These are phyloP conservation scores for Volutella citrinella DNA, from an alignment of 2,329 filamentous ascomycete species.

Conservation along the genomic window DNA sequence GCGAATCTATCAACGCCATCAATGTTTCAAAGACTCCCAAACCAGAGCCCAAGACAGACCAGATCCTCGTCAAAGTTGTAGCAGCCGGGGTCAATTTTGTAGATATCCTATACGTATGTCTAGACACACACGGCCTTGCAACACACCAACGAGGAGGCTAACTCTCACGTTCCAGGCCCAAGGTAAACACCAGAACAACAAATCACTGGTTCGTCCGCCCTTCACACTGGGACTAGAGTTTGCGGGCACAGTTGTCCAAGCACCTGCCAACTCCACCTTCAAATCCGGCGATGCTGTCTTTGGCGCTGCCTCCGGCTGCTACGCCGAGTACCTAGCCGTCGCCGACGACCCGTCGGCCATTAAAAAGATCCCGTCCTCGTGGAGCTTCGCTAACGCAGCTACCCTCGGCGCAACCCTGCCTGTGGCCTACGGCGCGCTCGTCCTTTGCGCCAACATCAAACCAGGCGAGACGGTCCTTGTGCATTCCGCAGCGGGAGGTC, in stretches of 20 bases:
- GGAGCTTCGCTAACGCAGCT: slow-evolving; percentile 48
- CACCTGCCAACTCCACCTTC: slow-evolving; percentile 34
- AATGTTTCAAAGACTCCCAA: slow-evolving; percentile 20
- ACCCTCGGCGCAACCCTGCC: slow-evolving; percentile 51
- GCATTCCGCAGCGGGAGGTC: slow-evolving; percentile 52
- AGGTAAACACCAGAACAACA: slow-evolving; percentile 60
- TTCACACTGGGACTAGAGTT: slow-evolving; percentile 62
- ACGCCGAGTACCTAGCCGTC: slow-evolving; percentile 48
- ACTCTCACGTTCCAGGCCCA: slow-evolving; percentile 33
- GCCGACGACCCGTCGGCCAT: slow-evolving; percentile 30
- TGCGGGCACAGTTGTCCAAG: slow-evolving; percentile 46
- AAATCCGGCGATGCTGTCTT: slow-evolving; percentile 51
- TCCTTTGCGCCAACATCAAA: slow-evolving; percentile 37
- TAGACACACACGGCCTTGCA: too few species aligned
- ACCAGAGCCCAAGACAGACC: slow-evolving; percentile 13
- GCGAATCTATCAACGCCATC: slow-evolving; percentile 20
- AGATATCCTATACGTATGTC: slow-evolving; percentile 52
- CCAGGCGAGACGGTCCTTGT: slow-evolving; percentile 50
- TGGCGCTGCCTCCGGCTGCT: slow-evolving; percentile 49
- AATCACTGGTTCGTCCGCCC: slow-evolving; percentile 51
- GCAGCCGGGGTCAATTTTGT: slow-evolving; percentile 59
- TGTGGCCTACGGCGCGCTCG: slow-evolving; percentile 51
- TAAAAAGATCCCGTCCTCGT: slow-evolving; percentile 41
- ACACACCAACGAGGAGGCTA: too few species aligned
- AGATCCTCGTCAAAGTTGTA: slow-evolving; percentile 38